phyloP scores from a whole-genome alignment of 305 asterid genomes.

The Solanum hybrid region DNA sequence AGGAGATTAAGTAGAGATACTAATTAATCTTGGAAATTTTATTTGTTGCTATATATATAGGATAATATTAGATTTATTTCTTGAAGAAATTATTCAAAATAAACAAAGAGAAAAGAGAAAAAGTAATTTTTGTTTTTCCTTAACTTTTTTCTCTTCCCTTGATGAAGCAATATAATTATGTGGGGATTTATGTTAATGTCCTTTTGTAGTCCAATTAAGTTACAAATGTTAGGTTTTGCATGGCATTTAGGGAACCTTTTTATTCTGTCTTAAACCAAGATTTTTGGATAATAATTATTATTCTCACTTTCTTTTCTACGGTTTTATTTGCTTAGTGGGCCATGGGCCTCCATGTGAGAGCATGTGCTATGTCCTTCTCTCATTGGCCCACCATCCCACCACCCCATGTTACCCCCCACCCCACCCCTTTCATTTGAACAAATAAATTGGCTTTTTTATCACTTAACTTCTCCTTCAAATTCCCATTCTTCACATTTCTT shows the following conservation, averaged over 20 bases:
- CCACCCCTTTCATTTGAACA: slow-evolving; percentile 27
- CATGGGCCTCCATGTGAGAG: slow-evolving; percentile 65
- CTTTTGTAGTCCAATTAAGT: slow-evolving; percentile 23
- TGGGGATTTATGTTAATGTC: slow-evolving; percentile 4
- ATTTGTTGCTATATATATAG: background rate
- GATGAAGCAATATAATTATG: slow-evolving; percentile 2
- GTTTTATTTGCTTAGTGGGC: slow-evolving; percentile 46
- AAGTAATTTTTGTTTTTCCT: background rate
- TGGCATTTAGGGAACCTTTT: slow-evolving; percentile 22
- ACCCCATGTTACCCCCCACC: background rate
- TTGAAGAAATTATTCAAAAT: slow-evolving; percentile 1
- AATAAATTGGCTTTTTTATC: slow-evolving; percentile 50
- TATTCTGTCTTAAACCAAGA: slow-evolving; percentile 7
- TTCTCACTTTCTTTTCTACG: slow-evolving; percentile 12
- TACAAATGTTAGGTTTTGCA: slow-evolving; percentile 35
- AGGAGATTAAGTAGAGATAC: background rate
- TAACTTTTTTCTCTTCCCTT: background rate
- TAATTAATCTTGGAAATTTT: background rate
- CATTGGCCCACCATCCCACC: slow-evolving; percentile 52
- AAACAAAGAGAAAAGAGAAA: background rate
- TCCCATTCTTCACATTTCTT: background rate
- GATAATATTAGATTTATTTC: background rate
- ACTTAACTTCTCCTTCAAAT: slow-evolving; percentile 9
- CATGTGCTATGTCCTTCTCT: slow-evolving; percentile 81
- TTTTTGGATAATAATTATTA: slow-evolving; percentile 1